phyloP scores from a whole-genome alignment of 2,329 filamentous ascomycete genomes.

The Aspergillus calidoustus region DNA sequence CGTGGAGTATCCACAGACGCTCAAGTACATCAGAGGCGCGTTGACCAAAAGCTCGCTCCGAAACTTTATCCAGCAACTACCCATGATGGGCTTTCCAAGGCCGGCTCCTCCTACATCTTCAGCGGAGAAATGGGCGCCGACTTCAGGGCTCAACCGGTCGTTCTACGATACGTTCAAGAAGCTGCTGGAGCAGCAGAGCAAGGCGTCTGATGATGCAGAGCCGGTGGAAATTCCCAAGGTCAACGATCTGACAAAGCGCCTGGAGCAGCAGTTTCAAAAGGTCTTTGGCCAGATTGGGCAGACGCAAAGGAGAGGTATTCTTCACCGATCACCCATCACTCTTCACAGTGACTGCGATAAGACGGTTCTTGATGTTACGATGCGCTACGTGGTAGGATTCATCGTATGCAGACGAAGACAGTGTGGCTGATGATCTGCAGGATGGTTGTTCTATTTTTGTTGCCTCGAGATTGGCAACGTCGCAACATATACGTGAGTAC shows the following conservation, averaged over 20 bases:
- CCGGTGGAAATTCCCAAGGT: slow-evolving; percentile 63
- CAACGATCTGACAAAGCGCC: slow-evolving; percentile 65
- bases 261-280: slow-evolving; percentile 61
- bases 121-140: slow-evolving; percentile 45
- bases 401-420: not conserved
- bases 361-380: slow-evolving; percentile 59
- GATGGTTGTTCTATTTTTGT: slow-evolving; percentile 39
- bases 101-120: slow-evolving; percentile 45
- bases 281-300: slow-evolving; percentile 72
- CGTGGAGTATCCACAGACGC: slow-evolving; percentile 72
- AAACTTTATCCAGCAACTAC: slow-evolving; percentile 55
- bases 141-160: slow-evolving; percentile 40
- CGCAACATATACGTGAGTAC: slow-evolving; percentile 38
- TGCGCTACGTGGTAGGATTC: slow-evolving; percentile 56
- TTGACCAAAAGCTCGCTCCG: slow-evolving; percentile 69
- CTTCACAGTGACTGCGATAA: slow-evolving; percentile 47
- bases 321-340: slow-evolving; percentile 63
- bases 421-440: slow-evolving; percentile 24
- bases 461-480: slow-evolving; percentile 38
- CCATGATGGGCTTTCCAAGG: slow-evolving; percentile 38
- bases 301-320: slow-evolving; percentile 69
- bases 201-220: slow-evolving; percentile 53
- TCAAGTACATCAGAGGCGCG: slow-evolving; percentile 77
- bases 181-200: slow-evolving; percentile 56
- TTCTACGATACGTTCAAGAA: slow-evolving; percentile 54